phyloP scores from a whole-genome alignment of 1,284 basidiomycete genomes.

The Puccinia coronata region DNA sequence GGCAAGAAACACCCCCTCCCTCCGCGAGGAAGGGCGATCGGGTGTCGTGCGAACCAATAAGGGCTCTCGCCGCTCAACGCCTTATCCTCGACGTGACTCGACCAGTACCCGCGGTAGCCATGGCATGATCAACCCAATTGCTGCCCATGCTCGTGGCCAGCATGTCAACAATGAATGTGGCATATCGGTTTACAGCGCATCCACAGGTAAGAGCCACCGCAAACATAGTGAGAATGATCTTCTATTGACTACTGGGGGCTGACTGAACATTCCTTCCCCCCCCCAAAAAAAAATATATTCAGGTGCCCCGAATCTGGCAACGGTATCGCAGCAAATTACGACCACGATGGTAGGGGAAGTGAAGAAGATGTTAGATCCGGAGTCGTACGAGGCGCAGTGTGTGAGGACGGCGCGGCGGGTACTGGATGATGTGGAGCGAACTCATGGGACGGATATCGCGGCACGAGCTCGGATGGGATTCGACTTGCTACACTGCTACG shows the following conservation, averaged over 20 bases:
- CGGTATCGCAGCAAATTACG: not conserved
- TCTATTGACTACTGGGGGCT: not conserved
- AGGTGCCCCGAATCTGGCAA: not conserved
- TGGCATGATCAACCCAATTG: too few relatives aligned
- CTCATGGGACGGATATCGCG: not conserved
- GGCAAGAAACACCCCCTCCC: not conserved
- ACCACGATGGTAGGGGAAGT: not conserved
- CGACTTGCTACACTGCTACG: not conserved
- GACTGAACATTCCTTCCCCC: not conserved
- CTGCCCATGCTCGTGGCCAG: not conserved
- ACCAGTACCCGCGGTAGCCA: not conserved
- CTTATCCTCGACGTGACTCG: conserved; percentile 10
- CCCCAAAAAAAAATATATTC: not conserved
- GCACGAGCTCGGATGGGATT: not conserved
- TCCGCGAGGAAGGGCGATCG: not conserved
- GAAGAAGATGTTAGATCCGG: not conserved
- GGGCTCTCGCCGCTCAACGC: not conserved
- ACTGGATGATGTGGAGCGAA: not conserved
- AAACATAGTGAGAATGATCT: not conserved
- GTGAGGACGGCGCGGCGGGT: not conserved
- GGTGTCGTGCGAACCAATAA: conserved; percentile 20
- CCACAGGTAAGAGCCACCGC: not conserved
- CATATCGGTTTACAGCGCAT: conserved; percentile 27
- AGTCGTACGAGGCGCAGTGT: not conserved
- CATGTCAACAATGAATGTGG: not conserved